Evolutionary conservation across 306 rosid species (phyloP).

Genomic region (Bauhinia variegata): DNA sequence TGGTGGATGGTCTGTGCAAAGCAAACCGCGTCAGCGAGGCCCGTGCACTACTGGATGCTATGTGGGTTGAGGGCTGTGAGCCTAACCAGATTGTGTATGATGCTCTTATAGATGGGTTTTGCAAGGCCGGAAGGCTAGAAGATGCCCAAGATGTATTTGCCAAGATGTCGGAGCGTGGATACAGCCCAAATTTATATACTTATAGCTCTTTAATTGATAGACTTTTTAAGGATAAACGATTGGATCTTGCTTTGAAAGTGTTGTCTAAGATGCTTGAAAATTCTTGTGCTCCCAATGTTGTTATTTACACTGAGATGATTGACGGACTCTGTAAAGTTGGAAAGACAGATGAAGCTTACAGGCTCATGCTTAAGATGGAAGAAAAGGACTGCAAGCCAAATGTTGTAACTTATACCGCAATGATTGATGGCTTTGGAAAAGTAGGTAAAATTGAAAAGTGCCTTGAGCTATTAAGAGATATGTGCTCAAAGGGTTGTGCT

Average conservation of each 20-base stretch:
- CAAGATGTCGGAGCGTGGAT: slow-evolving; percentile 77
- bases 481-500: slow-evolving; percentile 85
- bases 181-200: slow-evolving; percentile 71
- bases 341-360: slow-evolving; percentile 78
- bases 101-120: slow-evolving; percentile 86
- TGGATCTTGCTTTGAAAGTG: slow-evolving; percentile 79
- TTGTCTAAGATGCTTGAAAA: slow-evolving; percentile 80
- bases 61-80: slow-evolving; percentile 67
- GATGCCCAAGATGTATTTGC: slow-evolving; percentile 79
- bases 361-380: slow-evolving; percentile 84
- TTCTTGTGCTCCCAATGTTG: slow-evolving; percentile 80
- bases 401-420: slow-evolving; percentile 87
- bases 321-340: slow-evolving; percentile 86
- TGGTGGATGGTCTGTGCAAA: slow-evolving; percentile 93
- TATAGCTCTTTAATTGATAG: slow-evolving; percentile 81
- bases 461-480: slow-evolving; percentile 68
- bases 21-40: slow-evolving; percentile 77
- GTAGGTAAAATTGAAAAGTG: slow-evolving; percentile 67
- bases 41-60: slow-evolving; percentile 60
- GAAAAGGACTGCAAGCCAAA: slow-evolving; percentile 79
- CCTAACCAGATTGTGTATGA: slow-evolving; percentile 76
- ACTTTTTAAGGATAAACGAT: slow-evolving; percentile 71
- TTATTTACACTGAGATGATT: slow-evolving; percentile 86
- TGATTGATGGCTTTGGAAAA: slow-evolving; percentile 88
- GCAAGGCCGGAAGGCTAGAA: slow-evolving; percentile 77